Percentiles rank a stretch among this genome's conserved stretches.
Evolutionary conservation across 139 green algal species (phyloP).

Genomic region (Marvania coccoides): DNA sequence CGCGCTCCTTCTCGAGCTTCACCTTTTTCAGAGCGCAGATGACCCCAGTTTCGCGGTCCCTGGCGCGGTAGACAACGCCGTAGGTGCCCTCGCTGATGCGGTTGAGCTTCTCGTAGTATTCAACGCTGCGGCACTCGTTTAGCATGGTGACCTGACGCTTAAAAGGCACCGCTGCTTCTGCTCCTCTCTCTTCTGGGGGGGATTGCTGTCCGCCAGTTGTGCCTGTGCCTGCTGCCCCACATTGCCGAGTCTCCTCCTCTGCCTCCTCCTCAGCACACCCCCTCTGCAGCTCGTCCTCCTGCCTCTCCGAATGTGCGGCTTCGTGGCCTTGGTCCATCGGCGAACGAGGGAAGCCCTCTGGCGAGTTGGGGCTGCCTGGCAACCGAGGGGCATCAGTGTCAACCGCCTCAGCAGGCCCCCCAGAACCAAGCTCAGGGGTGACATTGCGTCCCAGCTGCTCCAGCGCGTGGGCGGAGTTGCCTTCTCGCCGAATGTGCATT

Average conservation of each 20-base stretch:
- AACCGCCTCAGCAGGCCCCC: background rate
- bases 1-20: constrained; percentile 88
- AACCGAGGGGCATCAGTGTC: background rate
- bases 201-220: too few relatives aligned
- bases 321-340: background rate
- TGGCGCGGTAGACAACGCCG: constrained; percentile 73
- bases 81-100: constrained; percentile 83
- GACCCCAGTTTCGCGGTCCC: constrained; percentile 57
- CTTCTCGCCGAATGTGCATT: constrained; percentile 4
- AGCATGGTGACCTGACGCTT: constrained; percentile 36
- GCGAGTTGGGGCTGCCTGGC: background rate
- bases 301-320: too few relatives aligned
- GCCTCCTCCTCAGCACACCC: too few relatives aligned
- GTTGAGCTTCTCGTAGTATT: constrained; percentile 79
- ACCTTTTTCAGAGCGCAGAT: constrained; percentile 91
- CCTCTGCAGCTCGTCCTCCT: too few relatives aligned
- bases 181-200: background rate
- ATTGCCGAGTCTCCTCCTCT: too few relatives aligned
- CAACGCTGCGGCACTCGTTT: constrained; percentile 72
- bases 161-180: background rate
- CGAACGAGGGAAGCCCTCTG: background rate
- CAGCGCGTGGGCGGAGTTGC: background rate
- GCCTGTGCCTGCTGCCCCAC: too few relatives aligned
- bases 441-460: too few relatives aligned
- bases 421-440: background rate